Percentiles rank a stretch among this genome's conserved stretches.
Conservation (phyloP, 192 early-diverging fungal species). For the Oehlia diaphana region DNA sequence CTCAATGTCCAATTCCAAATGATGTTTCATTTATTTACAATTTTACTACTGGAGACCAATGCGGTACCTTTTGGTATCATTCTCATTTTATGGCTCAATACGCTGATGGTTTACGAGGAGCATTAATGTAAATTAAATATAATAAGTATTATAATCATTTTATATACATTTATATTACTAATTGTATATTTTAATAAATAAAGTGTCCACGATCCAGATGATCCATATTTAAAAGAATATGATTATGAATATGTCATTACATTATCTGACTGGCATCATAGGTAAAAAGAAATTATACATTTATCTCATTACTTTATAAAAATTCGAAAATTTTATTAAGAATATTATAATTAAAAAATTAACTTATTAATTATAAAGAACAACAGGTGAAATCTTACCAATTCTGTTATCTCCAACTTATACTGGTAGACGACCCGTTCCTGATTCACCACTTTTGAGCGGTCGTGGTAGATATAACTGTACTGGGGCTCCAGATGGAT, state of each 20-base stretch:
- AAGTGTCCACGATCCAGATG: conserved; percentile 26
- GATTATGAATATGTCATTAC: conserved; percentile 40
- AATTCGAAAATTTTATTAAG: too few relatives aligned
- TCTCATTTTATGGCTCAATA: conserved; percentile 36
- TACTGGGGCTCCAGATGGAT: conserved; percentile 23
- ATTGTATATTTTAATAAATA: too few relatives aligned
- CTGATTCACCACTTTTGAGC: conserved; percentile 32
- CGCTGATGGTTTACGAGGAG: conserved; percentile 33
- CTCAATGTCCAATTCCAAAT: conserved; percentile 38
- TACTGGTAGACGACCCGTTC: background rate
- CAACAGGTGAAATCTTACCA: too few relatives aligned
- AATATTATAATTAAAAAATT: too few relatives aligned
- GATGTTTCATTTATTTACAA: conserved; percentile 33
- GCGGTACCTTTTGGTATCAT: conserved; percentile 53
- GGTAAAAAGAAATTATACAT: too few relatives aligned
- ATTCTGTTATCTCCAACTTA: too few relatives aligned
- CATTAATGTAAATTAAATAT: background rate
- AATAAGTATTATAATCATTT: too few relatives aligned
- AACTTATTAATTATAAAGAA: too few relatives aligned
- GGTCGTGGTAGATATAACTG: conserved; percentile 32
- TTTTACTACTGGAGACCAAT: conserved; percentile 28
- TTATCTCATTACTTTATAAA: too few relatives aligned
- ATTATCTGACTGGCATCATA: conserved; percentile 35
- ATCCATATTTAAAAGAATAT: conserved; percentile 31
- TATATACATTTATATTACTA: too few relatives aligned